phyloP scores from a whole-genome alignment of 257 asterid species.

The Solanum sparsipilum region DNA sequence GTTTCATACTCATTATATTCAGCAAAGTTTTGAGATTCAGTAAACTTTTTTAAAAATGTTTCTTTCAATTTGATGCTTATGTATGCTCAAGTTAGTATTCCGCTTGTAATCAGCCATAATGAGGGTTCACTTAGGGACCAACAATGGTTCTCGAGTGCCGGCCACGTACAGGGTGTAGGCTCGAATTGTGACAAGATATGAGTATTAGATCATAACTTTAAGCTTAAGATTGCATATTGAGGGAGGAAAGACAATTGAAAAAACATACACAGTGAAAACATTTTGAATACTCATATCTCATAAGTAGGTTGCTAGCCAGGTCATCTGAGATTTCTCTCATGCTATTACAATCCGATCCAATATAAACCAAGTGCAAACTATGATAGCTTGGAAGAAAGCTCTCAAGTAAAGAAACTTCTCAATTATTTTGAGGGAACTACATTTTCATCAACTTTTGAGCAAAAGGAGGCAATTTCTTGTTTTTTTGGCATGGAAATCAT shows the following conservation, averaged over 20 bases:
- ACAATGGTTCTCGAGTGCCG: too few species aligned
- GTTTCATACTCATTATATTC: too few species aligned
- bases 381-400: background rate
- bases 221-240: background rate
- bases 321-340: background rate
- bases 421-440: background rate
- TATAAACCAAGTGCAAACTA: background rate
- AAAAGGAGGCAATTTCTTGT: background rate
- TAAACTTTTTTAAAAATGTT: too few species aligned
- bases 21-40: too few species aligned
- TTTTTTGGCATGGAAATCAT: background rate
- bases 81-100: too few species aligned
- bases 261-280: background rate
- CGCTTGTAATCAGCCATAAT: too few species aligned
- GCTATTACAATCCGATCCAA: background rate
- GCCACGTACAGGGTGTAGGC: too few species aligned
- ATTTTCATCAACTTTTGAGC: background rate
- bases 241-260: background rate
- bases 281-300: background rate
- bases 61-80: too few species aligned
- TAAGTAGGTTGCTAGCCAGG: background rate
- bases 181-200: too few species aligned
- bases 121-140: too few species aligned
- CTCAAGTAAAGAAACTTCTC: background rate
- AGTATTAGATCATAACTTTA: background rate